Conservation (phyloP, 805 yeast genomes). For the Grigorovia yakushimaensis region DNA sequence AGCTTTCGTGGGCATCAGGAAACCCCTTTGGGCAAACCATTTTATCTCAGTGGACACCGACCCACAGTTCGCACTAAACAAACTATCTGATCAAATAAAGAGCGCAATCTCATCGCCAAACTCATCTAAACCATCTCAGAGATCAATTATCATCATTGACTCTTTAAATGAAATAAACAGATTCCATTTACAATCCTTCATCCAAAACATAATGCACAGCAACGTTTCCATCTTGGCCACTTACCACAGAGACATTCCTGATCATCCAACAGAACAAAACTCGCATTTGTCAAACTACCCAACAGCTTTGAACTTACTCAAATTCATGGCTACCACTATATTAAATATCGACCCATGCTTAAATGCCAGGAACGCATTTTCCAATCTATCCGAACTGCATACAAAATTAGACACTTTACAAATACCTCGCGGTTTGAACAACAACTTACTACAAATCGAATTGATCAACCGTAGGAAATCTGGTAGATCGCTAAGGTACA, state of each 20-base stretch:
- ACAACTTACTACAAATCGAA: conserved; percentile 35
- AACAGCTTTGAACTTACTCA: conserved; percentile 38
- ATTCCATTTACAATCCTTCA: conserved; percentile 38
- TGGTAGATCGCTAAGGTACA: conserved; percentile 61
- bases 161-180: conserved; percentile 51
- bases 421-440: conserved; percentile 46
- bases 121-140: no score
- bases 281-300: conserved; percentile 37
- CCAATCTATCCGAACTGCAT: conserved; percentile 40
- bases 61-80: neutral
- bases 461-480: conserved; percentile 71
- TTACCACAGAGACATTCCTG: conserved; percentile 38
- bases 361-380: no score
- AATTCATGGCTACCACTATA: conserved; percentile 67
- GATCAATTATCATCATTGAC: conserved; percentile 49
- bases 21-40: conserved; percentile 40
- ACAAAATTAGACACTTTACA: conserved; percentile 31
- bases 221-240: conserved; percentile 37
- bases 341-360: conserved; percentile 47
- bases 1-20: conserved; percentile 56
- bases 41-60: conserved; percentile 38
- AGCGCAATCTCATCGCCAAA: no score
- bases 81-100: no score
- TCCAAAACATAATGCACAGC: conserved; percentile 42
- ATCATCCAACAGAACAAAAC: conserved; percentile 12